phyloP scores from a whole-genome alignment of 805 yeast species.

The Yueomyces sp. region DNA sequence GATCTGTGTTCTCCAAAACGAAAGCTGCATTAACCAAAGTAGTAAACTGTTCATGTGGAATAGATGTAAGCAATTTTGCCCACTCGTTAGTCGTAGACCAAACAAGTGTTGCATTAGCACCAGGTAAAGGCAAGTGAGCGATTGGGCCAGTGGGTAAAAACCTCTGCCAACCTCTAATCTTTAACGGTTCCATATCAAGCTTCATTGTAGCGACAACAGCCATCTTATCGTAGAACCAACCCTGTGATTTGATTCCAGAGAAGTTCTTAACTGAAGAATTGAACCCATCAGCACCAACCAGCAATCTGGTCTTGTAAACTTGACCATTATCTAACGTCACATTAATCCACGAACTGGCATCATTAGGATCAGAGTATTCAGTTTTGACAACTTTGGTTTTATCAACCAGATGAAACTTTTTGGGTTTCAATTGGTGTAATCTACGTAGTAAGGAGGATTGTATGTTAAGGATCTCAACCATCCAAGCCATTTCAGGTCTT shows the following conservation, averaged over 20 bases:
- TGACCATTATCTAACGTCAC: conserved; percentile 58
- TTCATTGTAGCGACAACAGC: conserved; percentile 90
- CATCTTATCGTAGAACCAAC: conserved; percentile 80
- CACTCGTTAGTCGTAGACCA: conserved; percentile 82
- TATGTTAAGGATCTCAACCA: conserved; percentile 80
- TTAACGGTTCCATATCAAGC: conserved; percentile 56
- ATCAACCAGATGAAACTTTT: conserved; percentile 37
- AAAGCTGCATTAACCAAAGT: conserved; percentile 76
- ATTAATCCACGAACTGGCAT: conserved; percentile 56
- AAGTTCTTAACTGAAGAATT: conserved; percentile 82
- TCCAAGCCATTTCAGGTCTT: conserved; percentile 47
- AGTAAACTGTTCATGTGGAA: conserved; percentile 50
- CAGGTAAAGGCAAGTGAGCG: conserved; percentile 83
- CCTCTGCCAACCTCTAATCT: conserved; percentile 81
- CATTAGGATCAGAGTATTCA: conserved; percentile 20
- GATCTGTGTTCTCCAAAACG: conserved; percentile 63
- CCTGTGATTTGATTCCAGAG: conserved; percentile 73
- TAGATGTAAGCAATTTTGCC: conserved; percentile 45
- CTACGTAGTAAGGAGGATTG: conserved; percentile 58
- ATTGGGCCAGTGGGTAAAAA: conserved; percentile 86
- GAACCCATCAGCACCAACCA: conserved; percentile 92
- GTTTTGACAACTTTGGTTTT: conserved; percentile 56
- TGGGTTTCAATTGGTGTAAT: conserved; percentile 30
- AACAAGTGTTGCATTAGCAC: conserved; percentile 76
- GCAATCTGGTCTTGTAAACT: conserved; percentile 49